Percentiles rank a stretch among this genome's conserved stretches.
phyloP scores from a whole-genome alignment of 139 green algal genomes.

The Axilococcus clingmanii region DNA sequence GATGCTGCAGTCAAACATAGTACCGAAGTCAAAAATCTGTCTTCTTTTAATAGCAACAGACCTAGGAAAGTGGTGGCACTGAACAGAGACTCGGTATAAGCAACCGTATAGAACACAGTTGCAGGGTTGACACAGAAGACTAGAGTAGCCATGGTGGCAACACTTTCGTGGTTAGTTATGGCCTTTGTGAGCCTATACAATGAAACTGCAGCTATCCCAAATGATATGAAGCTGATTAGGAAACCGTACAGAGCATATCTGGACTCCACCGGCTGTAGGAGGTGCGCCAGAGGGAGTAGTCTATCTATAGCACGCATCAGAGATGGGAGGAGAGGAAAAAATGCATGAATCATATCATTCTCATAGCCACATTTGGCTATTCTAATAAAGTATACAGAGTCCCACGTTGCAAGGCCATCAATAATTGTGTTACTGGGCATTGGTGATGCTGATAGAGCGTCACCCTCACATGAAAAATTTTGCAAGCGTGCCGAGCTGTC shows the following conservation, averaged over 20 bases:
- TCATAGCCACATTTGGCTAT: conserved; percentile 75
- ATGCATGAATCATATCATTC: conserved; percentile 84
- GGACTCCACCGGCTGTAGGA: not conserved
- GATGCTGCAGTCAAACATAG: conserved; percentile 20
- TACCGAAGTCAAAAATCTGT: not conserved
- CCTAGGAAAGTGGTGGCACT: conserved; percentile 41
- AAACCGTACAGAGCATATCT: conserved; percentile 14
- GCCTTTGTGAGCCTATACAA: conserved; percentile 12
- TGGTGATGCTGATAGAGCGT: not conserved
- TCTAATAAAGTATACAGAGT: conserved; percentile 67
- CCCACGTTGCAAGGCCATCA: conserved; percentile 53
- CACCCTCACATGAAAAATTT: conserved; percentile 8
- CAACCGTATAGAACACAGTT: conserved; percentile 65
- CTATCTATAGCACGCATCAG: conserved; percentile 6
- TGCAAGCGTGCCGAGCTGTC: conserved; percentile 19
- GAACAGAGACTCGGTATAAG: conserved; percentile 83
- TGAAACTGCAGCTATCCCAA: conserved; percentile 20
- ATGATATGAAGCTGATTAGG: conserved; percentile 25
- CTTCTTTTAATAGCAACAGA: conserved; percentile 25
- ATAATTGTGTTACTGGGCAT: not conserved
- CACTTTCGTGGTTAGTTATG: conserved; percentile 20
- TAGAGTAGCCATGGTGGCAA: conserved; percentile 41
- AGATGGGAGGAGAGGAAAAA: conserved; percentile 75
- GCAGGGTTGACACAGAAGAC: conserved; percentile 71
- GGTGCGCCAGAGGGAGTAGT: not conserved